Conservation (phyloP, 805 yeast genomes). For the Starmerella apicola region DNA sequence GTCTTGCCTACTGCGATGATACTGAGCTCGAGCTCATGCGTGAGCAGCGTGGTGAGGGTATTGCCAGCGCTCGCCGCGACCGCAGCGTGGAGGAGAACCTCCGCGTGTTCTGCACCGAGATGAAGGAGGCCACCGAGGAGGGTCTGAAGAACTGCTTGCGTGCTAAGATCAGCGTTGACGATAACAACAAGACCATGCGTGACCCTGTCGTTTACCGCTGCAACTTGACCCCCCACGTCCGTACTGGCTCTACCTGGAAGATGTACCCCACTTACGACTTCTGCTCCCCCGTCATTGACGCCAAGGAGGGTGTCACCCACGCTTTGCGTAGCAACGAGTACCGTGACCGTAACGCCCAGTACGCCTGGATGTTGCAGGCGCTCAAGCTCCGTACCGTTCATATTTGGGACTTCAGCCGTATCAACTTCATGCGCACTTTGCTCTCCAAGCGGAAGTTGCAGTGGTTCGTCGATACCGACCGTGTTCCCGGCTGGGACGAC, state of each 20-base stretch:
- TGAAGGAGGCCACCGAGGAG: slow-evolving; percentile 86
- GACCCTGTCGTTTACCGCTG: slow-evolving; percentile 98
- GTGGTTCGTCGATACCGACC: slow-evolving; percentile 91
- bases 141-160: slow-evolving; percentile 89
- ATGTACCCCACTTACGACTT: slow-evolving; percentile 97
- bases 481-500: slow-evolving; percentile 94
- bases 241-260: slow-evolving; percentile 89
- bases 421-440: slow-evolving; percentile 90
- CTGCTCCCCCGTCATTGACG: slow-evolving; percentile 94
- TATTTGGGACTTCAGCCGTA: slow-evolving; percentile 96
- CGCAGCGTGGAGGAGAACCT: slow-evolving; percentile 88
- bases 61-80: slow-evolving; percentile 82
- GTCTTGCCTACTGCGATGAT: slow-evolving; percentile 95
- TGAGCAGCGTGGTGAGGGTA: slow-evolving; percentile 97
- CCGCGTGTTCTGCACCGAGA: slow-evolving; percentile 63
- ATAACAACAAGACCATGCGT: slow-evolving; percentile 86
- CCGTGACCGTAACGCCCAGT: slow-evolving; percentile 97
- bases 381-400: slow-evolving; percentile 79
- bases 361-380: slow-evolving; percentile 86
- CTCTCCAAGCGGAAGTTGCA: slow-evolving; percentile 95
- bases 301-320: slow-evolving; percentile 94
- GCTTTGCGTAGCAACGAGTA: slow-evolving; percentile 96
- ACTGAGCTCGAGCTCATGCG: slow-evolving; percentile 92
- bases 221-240: slow-evolving; percentile 94
- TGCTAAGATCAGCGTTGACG: slow-evolving; percentile 89